Base-by-base conservation (phyloP, 345 rosid species). In the Rhodamnia rubescens region DNA sequence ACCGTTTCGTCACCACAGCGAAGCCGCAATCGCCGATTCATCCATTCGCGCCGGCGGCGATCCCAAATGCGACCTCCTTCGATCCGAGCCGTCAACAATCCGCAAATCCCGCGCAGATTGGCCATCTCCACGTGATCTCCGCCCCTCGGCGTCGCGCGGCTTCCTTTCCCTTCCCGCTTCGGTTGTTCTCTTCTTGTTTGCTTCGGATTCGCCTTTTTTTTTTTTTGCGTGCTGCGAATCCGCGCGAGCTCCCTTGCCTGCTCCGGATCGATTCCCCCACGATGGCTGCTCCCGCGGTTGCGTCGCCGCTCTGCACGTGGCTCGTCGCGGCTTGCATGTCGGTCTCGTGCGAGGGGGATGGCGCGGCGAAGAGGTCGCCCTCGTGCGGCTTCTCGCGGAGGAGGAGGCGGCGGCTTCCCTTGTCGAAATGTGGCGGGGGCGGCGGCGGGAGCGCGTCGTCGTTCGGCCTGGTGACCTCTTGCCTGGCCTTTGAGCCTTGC, bases 311-410 rank as follows among this genome's bases (percentile, higher is more conserved):
- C 61, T 95, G 99, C 93, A 94, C 99, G 81, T 96, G 99, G 95
- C 87, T 96, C 29, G 92, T 94, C 85, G 96, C 97, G 8, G 92
- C 98, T 84, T 96, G 95, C 96, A 93, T 96, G 96, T 93, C 97
- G 53, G 89, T 91, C 92, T 64, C 92, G 53, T 82, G 90, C 91
- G 88, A 85, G 36, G 69, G 86, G 87, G 93, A 89, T 85, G 90
- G 84, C 42, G 74, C 81, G 24, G 26, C 15, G 85, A 49, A 84
- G 88, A 83, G 85, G 86, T 83, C 32, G 53, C 53, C 86, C 54
- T 83, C 88, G 81, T 89, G 90, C 61, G 87, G 27, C 5, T 8
- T 15, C 44, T 82, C 29, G 52, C 54, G 89, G 59, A 87, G 88
- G 86, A 82, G 92, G 90, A 86, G 89, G 86, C 91, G 95, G 86